Conservation (phyloP, 164 flowering plant species). For the Nymphaea thermarum region DNA sequence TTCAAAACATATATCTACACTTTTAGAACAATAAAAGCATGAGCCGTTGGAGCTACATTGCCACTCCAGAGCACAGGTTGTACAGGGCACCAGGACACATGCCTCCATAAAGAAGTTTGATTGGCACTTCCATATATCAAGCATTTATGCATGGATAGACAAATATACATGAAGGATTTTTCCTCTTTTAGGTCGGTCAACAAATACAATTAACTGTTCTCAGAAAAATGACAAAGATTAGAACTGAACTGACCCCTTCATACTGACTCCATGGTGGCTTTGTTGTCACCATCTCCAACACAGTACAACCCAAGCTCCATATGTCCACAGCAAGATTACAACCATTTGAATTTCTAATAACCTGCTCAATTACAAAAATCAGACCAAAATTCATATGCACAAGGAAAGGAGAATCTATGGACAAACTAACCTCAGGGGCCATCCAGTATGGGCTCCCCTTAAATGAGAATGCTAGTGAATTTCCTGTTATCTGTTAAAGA, state of each 20-base stretch:
- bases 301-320: slow-evolving; percentile 96
- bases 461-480: slow-evolving; percentile 72
- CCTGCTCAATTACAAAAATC: slow-evolving; percentile 21
- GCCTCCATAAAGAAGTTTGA: too few species aligned
- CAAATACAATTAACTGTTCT: too few species aligned
- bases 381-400: too few species aligned
- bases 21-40: too few species aligned
- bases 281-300: slow-evolving; percentile 86
- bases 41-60: too few species aligned
- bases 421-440: slow-evolving; percentile 80
- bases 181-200: background rate
- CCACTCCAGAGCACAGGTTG: too few species aligned
- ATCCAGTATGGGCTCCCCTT: slow-evolving; percentile 95
- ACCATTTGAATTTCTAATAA: slow-evolving; percentile 65
- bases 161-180: too few species aligned
- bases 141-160: background rate
- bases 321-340: slow-evolving; percentile 78
- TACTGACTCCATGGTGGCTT: slow-evolving; percentile 92
- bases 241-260: slow-evolving; percentile 54
- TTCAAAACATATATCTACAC: too few species aligned
- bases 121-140: background rate
- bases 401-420: background rate
- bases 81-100: too few species aligned
- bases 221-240: too few species aligned
- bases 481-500: slow-evolving; percentile 59